These are phyloP conservation scores for Penicillium paradoxum DNA, from an alignment of 495 filamentous ascomycete species.

Conservation along the genomic window DNA sequence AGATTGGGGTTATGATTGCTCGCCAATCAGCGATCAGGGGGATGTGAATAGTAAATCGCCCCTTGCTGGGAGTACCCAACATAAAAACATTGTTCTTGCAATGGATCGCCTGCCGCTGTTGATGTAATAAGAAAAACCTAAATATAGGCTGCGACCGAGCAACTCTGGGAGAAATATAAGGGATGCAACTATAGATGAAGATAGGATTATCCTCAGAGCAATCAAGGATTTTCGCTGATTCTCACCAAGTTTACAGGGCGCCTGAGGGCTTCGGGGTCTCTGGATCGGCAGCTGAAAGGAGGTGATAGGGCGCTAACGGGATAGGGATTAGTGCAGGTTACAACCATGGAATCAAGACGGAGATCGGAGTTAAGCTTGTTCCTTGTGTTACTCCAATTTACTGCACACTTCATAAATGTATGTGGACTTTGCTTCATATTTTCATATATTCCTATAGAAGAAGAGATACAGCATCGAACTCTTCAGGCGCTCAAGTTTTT, in stretches of 20 bases:
- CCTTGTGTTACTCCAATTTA: neutral
- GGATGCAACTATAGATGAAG: too few relatives aligned
- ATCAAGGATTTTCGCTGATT: neutral
- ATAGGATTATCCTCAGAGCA: too few relatives aligned
- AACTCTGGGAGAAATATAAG: neutral
- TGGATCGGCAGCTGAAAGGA: neutral
- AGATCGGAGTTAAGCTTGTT: constrained; percentile 16
- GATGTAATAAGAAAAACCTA: neutral
- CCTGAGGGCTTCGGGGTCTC: neutral
- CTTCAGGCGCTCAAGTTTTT: too few relatives aligned
- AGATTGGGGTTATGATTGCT: neutral
- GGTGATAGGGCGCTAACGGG: constrained; percentile 5
- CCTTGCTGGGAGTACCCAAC: neutral
- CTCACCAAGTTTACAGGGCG: neutral
- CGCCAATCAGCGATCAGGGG: constrained; percentile 3
- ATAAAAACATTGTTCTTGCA: neutral
- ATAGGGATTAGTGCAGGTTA: neutral
- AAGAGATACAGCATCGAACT: too few relatives aligned
- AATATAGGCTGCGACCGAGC: neutral
- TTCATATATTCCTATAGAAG: too few relatives aligned
- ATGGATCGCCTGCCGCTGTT: neutral
- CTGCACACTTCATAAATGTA: too few relatives aligned
- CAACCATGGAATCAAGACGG: neutral
- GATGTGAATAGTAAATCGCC: neutral
- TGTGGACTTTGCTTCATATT: too few relatives aligned